Base-by-base conservation (phyloP, 2,329 filamentous ascomycete genomes). In the Dactylonectria estremocensis region DNA sequence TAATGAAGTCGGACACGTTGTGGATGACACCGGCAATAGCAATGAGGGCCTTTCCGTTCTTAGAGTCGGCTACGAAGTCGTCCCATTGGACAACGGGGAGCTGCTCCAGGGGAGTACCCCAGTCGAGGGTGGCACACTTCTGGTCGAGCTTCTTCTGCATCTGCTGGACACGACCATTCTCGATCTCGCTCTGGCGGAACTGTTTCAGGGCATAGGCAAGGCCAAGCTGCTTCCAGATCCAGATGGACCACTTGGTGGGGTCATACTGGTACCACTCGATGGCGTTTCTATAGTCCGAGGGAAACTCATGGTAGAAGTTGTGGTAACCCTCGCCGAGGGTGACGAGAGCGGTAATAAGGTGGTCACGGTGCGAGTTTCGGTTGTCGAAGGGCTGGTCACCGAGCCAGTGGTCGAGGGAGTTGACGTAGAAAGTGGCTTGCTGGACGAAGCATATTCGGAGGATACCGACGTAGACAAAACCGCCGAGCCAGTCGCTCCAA, bases 241-340 rank as follows among this genome's bases (percentile, higher is more conserved):
- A 93, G 85, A 97, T 96, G 79, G 84, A 88, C 93, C 93, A 96
- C 86, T 96, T 97, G 81, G 94, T 97, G 54, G 94, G 94, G 81
- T 97, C 94, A 78, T 96, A 97, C 78, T 96, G 93, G 84, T 91
- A 92, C 93, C 94, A 97, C 83, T 94, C 87, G 75, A 96, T 95
- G 69, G 93, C 94, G 80, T 96, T 96, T 80, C 94, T 93, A 89
- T 96, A 97, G 82, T 97, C 94, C 14, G 93, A 95, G 62, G 94
- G 94, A 84, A 97, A 97, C 82, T 97, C 93, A 87, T 97, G 94
- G 84, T 97, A 94, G 88, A 96, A 97, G 88, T 97, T 97, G 88
- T 97, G 94, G 85, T 97, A 74, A 7, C 24, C 24, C 24, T 28
- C 24, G 7, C 24, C 24, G 24, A 28, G 24, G 24, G 24, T 28